phyloP scores from a whole-genome alignment of 768 basidiomycete species.

The Mycena venus region DNA sequence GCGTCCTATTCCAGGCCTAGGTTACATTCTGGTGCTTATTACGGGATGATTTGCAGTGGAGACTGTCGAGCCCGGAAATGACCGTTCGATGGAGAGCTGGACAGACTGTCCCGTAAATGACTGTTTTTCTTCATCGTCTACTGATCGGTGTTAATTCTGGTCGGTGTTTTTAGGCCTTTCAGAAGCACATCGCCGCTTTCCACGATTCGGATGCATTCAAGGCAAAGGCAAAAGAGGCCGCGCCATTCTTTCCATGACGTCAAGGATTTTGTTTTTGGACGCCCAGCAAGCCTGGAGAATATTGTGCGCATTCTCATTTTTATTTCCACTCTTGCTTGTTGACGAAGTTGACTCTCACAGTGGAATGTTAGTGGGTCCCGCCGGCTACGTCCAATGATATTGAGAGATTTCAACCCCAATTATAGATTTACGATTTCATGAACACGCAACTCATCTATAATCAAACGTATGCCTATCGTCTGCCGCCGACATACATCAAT shows the following conservation, averaged over 20 bases:
- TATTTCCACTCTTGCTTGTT: constrained; percentile 15
- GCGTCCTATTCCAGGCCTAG: constrained; percentile 32
- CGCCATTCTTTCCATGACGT: constrained; percentile 61
- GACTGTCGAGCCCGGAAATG: constrained; percentile 88
- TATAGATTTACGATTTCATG: constrained; percentile 82
- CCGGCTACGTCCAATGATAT: constrained; percentile 44
- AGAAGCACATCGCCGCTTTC: constrained; percentile 57
- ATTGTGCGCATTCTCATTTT: constrained; percentile 50
- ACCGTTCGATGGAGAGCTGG: constrained; percentile 89
- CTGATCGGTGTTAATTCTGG: background rate
- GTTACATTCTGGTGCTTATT: background rate
- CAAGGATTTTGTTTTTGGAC: constrained; percentile 64
- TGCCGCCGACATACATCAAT: constrained; percentile 83
- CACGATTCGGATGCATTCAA: constrained; percentile 62
- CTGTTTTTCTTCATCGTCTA: background rate
- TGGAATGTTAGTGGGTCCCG: too few relatives aligned
- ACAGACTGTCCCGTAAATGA: constrained; percentile 66
- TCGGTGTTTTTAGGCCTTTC: constrained; percentile 52
- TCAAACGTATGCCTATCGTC: constrained; percentile 82
- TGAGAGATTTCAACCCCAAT: constrained; percentile 20
- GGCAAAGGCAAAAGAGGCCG: constrained; percentile 50
- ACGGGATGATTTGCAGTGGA: constrained; percentile 64
- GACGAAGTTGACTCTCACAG: constrained; percentile 49
- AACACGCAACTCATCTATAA: constrained; percentile 85
- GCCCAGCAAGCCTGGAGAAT: constrained; percentile 61